Evolutionary conservation across 345 rosid species (phyloP), one percentile per base, ranked within the genome.

Genomic region (Citrus trifoliata): DNA sequence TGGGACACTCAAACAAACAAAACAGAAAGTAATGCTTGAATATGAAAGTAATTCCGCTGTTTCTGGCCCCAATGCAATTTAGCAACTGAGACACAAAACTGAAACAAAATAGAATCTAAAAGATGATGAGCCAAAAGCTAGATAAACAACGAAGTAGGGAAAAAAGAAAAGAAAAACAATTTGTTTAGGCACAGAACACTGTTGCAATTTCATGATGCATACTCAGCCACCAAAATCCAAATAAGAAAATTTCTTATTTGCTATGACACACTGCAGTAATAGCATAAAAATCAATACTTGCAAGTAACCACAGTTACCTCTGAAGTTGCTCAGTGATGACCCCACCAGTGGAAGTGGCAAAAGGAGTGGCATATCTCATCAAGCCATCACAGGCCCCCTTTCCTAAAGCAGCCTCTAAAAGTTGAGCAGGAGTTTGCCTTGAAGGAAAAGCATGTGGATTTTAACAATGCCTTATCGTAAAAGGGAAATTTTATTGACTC

Each of bases 381-480:
- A 78, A 78, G 59, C 93, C 92, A 76, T 93, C 89, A 77, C 85
- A 81, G 53, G 99, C 97, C 58, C 98, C 97, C 88, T 93, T 94
- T n/a, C 92, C 90, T 63, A 96, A 86, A 80, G 95, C 95, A 84
- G 98, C 97, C 84, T 94, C 98, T 78, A 96, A 86, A 38, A 96
- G 94, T 83, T 94, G 98, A 67, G 97, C 97, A 0, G 97, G 98
- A 65, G 97, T 94, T 85, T 93, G 99, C 75, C 98, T 84, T 32
- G 99, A 91, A 61, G 98, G 98, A 85, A 96, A 94, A 28, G 98
- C 97, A 51, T 93, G 98, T 0, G 97, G 99, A 48, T 94, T 94
- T 94, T 24, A 94, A 93, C 99, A 71, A 94, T 90, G 56, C 99
- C 98, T 83, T 94, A 55, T 6, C 7, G 37, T 35, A 35, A 35